phyloP scores from a whole-genome alignment of 805 yeast species.

The Kurtzmaniella fragi region DNA sequence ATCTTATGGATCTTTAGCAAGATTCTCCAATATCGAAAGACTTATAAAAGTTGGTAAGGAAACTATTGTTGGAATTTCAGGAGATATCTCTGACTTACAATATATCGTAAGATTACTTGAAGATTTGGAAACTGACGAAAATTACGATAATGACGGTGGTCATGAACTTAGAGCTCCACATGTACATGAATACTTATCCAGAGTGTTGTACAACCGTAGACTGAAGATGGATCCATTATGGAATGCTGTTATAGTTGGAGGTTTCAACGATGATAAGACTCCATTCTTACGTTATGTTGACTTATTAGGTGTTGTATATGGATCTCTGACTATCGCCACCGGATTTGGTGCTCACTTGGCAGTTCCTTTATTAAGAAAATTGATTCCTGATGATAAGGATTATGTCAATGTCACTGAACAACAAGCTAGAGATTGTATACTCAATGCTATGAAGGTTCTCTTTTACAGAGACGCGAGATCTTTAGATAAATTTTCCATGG shows the following conservation, averaged over 20 bases:
- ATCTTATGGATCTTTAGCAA: constrained; percentile 87
- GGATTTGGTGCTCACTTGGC: constrained; percentile 97
- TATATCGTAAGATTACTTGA: constrained; percentile 69
- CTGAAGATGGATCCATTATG: constrained; percentile 93
- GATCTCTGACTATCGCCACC: constrained; percentile 86
- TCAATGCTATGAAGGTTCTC: constrained; percentile 87
- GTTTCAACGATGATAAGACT: constrained; percentile 60
- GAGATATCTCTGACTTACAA: constrained; percentile 94
- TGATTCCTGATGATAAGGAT: constrained; percentile 76
- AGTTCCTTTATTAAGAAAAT: constrained; percentile 80
- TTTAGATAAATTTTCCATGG: constrained; percentile 76
- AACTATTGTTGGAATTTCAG: constrained; percentile 89
- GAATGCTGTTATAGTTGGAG: constrained; percentile 92
- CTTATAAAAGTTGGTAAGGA: constrained; percentile 76
- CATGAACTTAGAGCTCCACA: constrained; percentile 72
- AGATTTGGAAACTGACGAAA: constrained; percentile 68
- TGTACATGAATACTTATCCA: constrained; percentile 80
- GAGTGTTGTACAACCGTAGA: constrained; percentile 82
- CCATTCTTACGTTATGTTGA: constrained; percentile 86
- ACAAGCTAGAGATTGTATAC: constrained; percentile 71
- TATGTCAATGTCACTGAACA: constrained; percentile 62
- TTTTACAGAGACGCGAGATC: constrained; percentile 97
- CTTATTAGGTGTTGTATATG: constrained; percentile 84
- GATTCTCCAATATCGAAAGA: constrained; percentile 83
- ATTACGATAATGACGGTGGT: constrained; percentile 67